Evolutionary conservation across 2,329 filamentous ascomycete genomes (phyloP).

Genomic region (Xylaria sp.): DNA sequence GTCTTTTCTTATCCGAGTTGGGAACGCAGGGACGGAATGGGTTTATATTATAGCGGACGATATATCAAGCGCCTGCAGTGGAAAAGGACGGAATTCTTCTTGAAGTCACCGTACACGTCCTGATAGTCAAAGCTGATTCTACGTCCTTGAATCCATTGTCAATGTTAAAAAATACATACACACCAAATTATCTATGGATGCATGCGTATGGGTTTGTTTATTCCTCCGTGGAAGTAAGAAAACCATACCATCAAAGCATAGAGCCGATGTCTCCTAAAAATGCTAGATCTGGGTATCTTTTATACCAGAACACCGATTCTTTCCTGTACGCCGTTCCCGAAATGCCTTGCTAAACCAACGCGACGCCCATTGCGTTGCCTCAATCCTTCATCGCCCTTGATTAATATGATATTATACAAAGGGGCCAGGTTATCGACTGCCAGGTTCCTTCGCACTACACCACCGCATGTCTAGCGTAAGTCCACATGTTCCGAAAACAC

Average conservation of each 20-base stretch:
- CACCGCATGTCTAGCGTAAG: background rate
- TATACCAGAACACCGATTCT: background rate
- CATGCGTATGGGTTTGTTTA: background rate
- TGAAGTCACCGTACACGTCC: background rate
- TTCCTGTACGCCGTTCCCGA: background rate
- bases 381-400: background rate
- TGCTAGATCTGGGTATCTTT: slow-evolving; percentile 8
- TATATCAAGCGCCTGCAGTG: background rate
- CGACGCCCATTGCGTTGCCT: too few relatives aligned
- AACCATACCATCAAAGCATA: background rate
- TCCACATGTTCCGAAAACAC: background rate
- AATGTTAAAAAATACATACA: background rate
- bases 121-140: background rate
- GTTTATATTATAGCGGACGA: background rate
- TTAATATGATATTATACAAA: background rate
- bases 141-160: background rate
- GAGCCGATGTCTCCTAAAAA: background rate
- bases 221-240: background rate
- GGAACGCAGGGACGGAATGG: background rate
- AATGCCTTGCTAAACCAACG: background rate
- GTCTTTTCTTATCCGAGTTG: background rate
- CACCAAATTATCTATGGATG: background rate
- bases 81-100: background rate
- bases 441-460: background rate
- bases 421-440: background rate